These are phyloP conservation scores for Teunomyces gatunensis DNA, from an alignment of 805 yeast species.

Conservation along the genomic window DNA sequence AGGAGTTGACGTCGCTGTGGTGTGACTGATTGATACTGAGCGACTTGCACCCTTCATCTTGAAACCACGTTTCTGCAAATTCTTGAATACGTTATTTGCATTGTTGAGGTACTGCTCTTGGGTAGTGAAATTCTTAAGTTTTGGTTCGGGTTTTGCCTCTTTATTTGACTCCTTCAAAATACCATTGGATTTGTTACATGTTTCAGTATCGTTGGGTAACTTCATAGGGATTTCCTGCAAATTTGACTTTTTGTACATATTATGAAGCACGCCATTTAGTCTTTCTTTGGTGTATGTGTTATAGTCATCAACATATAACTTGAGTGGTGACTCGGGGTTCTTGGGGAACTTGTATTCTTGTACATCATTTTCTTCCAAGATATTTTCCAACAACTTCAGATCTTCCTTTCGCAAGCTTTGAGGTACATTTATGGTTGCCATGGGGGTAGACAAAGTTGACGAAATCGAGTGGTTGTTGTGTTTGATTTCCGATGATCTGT, in stretches of 20 bases:
- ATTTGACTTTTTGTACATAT: conserved; percentile 17
- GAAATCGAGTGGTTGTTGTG: conserved; percentile 23
- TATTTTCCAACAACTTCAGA: conserved; percentile 12
- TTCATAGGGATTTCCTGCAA: conserved; percentile 6
- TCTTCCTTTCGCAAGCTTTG: background rate
- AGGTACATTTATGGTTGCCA: conserved; percentile 20
- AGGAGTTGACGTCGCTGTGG: conserved; percentile 42
- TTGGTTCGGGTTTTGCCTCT: conserved; percentile 14
- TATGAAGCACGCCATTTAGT: conserved; percentile 24
- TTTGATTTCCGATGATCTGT: conserved; percentile 6
- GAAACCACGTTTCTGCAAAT: conserved; percentile 36
- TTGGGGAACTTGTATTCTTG: conserved; percentile 16
- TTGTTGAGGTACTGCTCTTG: conserved; percentile 36
- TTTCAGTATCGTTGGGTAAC: background rate
- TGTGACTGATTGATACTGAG: conserved; percentile 13
- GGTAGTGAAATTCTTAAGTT: conserved; percentile 31
- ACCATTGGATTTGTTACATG: background rate
- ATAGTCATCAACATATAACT: conserved; percentile 36
- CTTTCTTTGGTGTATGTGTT: conserved; percentile 41
- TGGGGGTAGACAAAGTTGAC: conserved; percentile 39
- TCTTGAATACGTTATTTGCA: conserved; percentile 38
- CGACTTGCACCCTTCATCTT: conserved; percentile 7
- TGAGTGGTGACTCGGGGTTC: conserved; percentile 41
- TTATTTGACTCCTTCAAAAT: conserved; percentile 10
- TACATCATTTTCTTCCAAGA: conserved; percentile 20